These are phyloP conservation scores for Phytophthora crassamura DNA, from an alignment of 352 stramenopile species.

Conservation along the genomic window DNA sequence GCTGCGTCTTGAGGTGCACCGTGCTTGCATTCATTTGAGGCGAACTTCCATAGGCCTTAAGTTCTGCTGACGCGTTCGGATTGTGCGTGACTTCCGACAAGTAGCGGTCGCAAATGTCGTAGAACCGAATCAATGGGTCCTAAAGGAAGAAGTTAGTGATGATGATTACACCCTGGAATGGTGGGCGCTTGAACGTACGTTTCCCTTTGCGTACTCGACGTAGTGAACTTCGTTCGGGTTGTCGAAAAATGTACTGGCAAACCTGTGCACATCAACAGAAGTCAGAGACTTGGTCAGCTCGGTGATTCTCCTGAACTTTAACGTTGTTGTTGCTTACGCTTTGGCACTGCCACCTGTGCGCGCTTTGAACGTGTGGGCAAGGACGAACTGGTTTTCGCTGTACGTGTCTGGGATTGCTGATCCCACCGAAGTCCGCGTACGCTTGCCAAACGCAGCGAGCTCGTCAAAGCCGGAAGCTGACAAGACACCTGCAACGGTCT, in stretches of 20 bases:
- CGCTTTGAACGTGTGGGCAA: constrained; percentile 69
- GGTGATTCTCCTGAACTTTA: background rate
- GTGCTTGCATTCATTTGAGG: constrained; percentile 40
- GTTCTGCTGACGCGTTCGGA: constrained; percentile 47
- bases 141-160: constrained; percentile 11
- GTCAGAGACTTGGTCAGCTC: background rate
- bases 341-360: constrained; percentile 65
- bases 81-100: constrained; percentile 63
- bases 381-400: constrained; percentile 39
- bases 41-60: constrained; percentile 45
- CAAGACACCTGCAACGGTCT: constrained; percentile 48
- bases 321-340: constrained; percentile 40
- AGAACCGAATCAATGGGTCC: constrained; percentile 73
- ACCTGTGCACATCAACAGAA: constrained; percentile 38
- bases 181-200: constrained; percentile 30
- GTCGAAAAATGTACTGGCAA: constrained; percentile 62
- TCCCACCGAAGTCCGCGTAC: constrained; percentile 33
- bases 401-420: constrained; percentile 27
- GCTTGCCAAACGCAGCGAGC: constrained; percentile 47
- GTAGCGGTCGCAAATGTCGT: constrained; percentile 71
- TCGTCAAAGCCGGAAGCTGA: constrained; percentile 43
- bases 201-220: constrained; percentile 53
- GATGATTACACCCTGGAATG: background rate
- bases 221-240: constrained; percentile 61
- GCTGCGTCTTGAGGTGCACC: constrained; percentile 34